These are phyloP conservation scores for Lipomyces chichibuensis DNA, from an alignment of 805 yeast species.

Conservation along the genomic window DNA sequence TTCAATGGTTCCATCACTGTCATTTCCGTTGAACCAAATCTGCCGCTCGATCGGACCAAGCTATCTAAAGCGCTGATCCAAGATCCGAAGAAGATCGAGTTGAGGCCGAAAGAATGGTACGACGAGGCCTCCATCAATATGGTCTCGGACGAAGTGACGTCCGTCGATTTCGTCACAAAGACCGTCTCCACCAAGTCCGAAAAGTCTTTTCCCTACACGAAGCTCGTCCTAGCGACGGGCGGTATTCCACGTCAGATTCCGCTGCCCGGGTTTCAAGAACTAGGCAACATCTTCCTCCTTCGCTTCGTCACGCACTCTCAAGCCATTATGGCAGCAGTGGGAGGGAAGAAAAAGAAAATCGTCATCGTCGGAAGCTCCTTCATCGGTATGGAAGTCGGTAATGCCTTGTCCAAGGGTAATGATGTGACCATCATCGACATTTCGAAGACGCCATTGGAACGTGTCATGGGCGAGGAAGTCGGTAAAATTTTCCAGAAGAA, in stretches of 20 bases:
- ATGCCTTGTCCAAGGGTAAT: constrained; percentile 12
- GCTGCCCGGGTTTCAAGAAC: constrained; percentile 13
- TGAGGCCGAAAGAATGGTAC: constrained; percentile 14
- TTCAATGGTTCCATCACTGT: constrained; percentile 14
- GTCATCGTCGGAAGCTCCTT: constrained; percentile 22
- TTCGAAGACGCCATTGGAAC: constrained; percentile 13
- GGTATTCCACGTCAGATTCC: constrained; percentile 17
- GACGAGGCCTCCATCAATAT: constrained; percentile 8
- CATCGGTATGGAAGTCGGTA: constrained; percentile 21
- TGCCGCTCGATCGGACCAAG: constrained; percentile 19
- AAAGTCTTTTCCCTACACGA: constrained; percentile 4
- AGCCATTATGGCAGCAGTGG: constrained; percentile 9
- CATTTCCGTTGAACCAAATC: constrained; percentile 8
- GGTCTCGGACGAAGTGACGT: constrained; percentile 5
- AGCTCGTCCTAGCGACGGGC: constrained; percentile 20
- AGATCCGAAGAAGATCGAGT: constrained; percentile 9
- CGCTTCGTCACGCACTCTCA: constrained; percentile 10
- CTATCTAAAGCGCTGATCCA: constrained; percentile 16
- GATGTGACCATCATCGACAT: constrained; percentile 15
- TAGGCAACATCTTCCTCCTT: constrained; percentile 12
- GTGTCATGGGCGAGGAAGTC: constrained; percentile 13
- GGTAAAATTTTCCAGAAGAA: constrained; percentile 9
- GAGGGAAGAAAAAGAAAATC: constrained; percentile 14
- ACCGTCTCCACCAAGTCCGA: constrained; percentile 5
- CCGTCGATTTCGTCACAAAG: constrained; percentile 9